Base-by-base conservation (phyloP, 192 early-diverging fungal genomes). In the Dissophora globulifera region DNA sequence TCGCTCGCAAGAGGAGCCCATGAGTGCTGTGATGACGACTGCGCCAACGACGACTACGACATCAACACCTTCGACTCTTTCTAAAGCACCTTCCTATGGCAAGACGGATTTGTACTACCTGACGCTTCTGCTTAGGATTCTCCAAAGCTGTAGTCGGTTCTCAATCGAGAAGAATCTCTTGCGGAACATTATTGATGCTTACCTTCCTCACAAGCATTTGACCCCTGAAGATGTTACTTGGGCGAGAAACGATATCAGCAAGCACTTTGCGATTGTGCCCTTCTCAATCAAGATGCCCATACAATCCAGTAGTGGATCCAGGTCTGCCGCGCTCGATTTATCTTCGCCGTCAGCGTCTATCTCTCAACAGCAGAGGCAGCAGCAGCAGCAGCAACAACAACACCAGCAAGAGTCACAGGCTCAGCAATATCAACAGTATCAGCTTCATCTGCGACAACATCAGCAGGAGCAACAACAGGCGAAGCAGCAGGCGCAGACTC, bases 91-190 rank as follows among this genome's bases (percentile, higher is more conserved):
- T 4, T 16, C 62, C 0, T 32, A 53, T 3, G 29, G 16, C 16
- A 76, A 67, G 50, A 50, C 58, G 1, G 72, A 76, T 26, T 52
- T 66, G 15, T 67, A 76, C 25, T 62, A 62, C 26, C 27, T 76
- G 11, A 52, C 58, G 0, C 35, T 61, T 10, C 41, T 76, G 26
- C 58, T 76, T 15, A 40, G 72, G 15, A 67, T 76, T 16, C 72
- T 76, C 12, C 51, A 51, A 17, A 65, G 56, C 46, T 76, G 72
- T 40, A 45, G 72, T 27, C 72, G 72, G 6, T 76, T 76, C 47
- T 76, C 72, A 25, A 56, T 76, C 30, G 72, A 67, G 25, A 66
- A 62, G 26, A 42, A 26, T 16, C 19, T 26, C 1, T 50, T 76
- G 40, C 50, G 25, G 7, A 46, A 38, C 9, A 57, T 62, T 25